phyloP scores from a whole-genome alignment of 352 stramenopile species.

The Achlya hypogyna region DNA sequence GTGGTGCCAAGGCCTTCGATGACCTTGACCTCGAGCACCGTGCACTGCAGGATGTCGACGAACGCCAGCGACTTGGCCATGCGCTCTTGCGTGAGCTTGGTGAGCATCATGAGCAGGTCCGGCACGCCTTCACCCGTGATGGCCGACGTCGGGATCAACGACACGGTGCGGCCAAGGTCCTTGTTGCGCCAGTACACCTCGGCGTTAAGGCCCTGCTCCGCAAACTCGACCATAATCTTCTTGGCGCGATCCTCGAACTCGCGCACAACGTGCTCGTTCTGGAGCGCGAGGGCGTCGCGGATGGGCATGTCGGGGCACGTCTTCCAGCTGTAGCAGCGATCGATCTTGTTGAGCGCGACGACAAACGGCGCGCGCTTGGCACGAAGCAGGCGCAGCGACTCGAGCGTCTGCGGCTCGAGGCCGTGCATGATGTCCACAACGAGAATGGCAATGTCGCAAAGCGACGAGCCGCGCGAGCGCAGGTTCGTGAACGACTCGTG shows the following conservation, averaged over 20 bases:
- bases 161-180: slow-evolving; percentile 92
- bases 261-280: slow-evolving; percentile 89
- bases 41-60: slow-evolving; percentile 91
- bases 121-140: slow-evolving; percentile 98
- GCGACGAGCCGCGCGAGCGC: slow-evolving; percentile 90
- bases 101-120: slow-evolving; percentile 96
- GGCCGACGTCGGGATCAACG: slow-evolving; percentile 96
- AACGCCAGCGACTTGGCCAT: slow-evolving; percentile 87
- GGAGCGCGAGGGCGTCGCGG: slow-evolving; percentile 82
- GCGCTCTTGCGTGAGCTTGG: slow-evolving; percentile 92
- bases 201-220: slow-evolving; percentile 97
- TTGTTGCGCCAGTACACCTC: slow-evolving; percentile 99
- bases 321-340: slow-evolving; percentile 99
- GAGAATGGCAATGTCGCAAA: slow-evolving; percentile 99
- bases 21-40: slow-evolving; percentile 98
- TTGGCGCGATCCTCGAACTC: slow-evolving; percentile 94
- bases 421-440: slow-evolving; percentile 99
- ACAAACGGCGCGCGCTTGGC: slow-evolving; percentile 96
- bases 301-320: slow-evolving; percentile 91
- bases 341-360: slow-evolving; percentile 99
- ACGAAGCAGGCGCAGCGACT: slow-evolving; percentile 96
- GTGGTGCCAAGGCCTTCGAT: slow-evolving; percentile 98
- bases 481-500: slow-evolving; percentile 99
- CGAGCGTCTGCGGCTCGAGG: slow-evolving; percentile 98
- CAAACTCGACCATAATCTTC: slow-evolving; percentile 92